Evolutionary conservation across 768 basidiomycete genomes (phyloP).

Genomic region (Mycena rebaudengoi): DNA sequence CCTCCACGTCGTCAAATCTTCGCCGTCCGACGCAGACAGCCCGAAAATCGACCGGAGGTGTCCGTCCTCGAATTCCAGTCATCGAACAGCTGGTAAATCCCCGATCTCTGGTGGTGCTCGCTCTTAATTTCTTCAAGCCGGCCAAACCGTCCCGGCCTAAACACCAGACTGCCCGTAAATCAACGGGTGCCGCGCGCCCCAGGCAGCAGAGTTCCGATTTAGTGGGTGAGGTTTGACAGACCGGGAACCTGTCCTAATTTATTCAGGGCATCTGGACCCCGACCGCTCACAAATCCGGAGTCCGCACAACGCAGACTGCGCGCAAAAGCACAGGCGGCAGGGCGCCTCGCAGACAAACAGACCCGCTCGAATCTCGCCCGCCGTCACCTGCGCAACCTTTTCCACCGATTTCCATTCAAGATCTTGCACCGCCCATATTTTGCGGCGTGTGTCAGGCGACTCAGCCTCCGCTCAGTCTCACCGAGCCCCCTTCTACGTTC

Average conservation of each 20-base stretch:
- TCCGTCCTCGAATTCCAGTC: background rate
- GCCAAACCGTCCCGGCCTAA: no score
- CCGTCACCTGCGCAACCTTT: background rate
- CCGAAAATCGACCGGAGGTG: conserved; percentile 22
- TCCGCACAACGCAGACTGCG: background rate
- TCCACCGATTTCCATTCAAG: background rate
- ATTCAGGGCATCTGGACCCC: background rate
- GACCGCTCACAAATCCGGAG: background rate
- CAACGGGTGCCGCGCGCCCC: no score
- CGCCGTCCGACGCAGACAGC: conserved; percentile 12
- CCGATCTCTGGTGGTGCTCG: background rate
- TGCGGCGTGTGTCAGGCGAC: background rate
- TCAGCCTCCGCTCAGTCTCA: background rate
- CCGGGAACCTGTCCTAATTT: background rate
- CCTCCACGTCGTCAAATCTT: background rate
- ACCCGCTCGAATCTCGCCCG: background rate
- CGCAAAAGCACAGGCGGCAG: background rate
- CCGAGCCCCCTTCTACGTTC: background rate
- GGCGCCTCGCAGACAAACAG: background rate
- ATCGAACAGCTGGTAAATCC: background rate
- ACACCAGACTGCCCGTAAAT: no score
- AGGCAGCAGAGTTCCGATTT: no score
- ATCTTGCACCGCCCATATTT: background rate
- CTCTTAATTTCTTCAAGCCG: no score
- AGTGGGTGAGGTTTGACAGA: no score